These are phyloP conservation scores for Vinca minor DNA, from an alignment of 257 asterid genomes.

Conservation along the genomic window DNA sequence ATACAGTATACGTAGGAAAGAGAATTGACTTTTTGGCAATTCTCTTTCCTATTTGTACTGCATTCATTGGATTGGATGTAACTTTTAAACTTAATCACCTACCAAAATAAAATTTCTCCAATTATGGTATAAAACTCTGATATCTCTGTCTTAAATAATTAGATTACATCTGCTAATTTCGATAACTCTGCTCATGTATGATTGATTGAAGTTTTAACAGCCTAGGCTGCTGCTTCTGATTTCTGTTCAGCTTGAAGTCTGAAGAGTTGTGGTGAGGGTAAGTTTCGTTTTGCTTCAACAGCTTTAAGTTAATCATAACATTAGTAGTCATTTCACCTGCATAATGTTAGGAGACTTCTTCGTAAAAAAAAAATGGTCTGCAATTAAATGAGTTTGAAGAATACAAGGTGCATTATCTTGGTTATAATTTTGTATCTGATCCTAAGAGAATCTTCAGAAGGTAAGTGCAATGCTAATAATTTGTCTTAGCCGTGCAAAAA, in stretches of 20 bases:
- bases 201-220: not conserved
- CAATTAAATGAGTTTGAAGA: too few species aligned
- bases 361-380: too few species aligned
- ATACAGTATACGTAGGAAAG: too few species aligned
- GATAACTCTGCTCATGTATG: slow-evolving; percentile 22
- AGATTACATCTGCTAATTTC: slow-evolving; percentile 9
- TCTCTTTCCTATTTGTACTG: too few species aligned
- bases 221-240: not conserved
- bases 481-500: slow-evolving; percentile 1
- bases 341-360: too few species aligned
- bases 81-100: too few species aligned
- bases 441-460: not conserved
- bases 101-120: too few species aligned
- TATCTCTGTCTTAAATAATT: slow-evolving; percentile 29
- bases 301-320: slow-evolving; percentile 23
- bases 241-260: slow-evolving; percentile 22
- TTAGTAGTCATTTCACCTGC: slow-evolving; percentile 13
- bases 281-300: slow-evolving; percentile 17
- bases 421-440: not conserved
- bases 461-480: slow-evolving; percentile 10
- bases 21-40: too few species aligned
- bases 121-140: too few species aligned
- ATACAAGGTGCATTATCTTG: not conserved
- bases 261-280: slow-evolving; percentile 28
- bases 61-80: too few species aligned